Percentiles rank a stretch among this genome's conserved stretches.
phyloP scores from a whole-genome alignment of 352 stramenopile species.

The Pythium phragmiticola region DNA sequence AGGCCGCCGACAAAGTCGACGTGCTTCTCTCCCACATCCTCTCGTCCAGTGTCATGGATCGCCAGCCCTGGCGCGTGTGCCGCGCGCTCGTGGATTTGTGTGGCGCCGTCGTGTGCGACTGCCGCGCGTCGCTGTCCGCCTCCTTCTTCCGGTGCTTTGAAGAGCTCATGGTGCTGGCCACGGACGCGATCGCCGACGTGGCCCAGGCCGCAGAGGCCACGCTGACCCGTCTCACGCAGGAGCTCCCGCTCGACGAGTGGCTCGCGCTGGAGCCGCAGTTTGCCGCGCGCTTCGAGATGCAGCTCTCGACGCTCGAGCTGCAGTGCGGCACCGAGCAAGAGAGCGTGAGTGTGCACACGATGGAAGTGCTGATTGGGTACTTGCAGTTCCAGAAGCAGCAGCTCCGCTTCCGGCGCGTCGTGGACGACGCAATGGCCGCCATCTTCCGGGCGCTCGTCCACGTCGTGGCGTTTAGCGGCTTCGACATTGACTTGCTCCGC shows the following conservation, averaged over 20 bases:
- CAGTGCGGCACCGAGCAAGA: conserved; percentile 66
- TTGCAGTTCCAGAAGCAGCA: conserved; percentile 48
- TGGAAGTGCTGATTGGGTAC: conserved; percentile 76
- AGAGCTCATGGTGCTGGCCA: conserved; percentile 66
- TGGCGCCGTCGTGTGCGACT: conserved; percentile 48
- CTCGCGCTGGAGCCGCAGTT: conserved; percentile 61
- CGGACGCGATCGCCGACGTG: conserved; percentile 43
- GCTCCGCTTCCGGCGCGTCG: conserved; percentile 32
- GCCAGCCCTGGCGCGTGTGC: conserved; percentile 64
- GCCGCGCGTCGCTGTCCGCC: conserved; percentile 40
- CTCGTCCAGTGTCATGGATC: conserved; percentile 25
- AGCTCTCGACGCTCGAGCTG: conserved; percentile 65
- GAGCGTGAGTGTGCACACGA: conserved; percentile 45
- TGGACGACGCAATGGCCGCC: conserved; percentile 52
- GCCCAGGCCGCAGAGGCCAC: conserved; percentile 23
- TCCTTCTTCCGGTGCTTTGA: conserved; percentile 81
- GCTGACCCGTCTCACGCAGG: conserved; percentile 19
- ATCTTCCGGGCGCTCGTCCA: conserved; percentile 49
- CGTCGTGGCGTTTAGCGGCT: conserved; percentile 55
- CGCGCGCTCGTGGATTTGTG: conserved; percentile 63
- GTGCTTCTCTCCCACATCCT: conserved; percentile 64
- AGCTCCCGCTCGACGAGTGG: conserved; percentile 47
- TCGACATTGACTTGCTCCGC: conserved; percentile 76
- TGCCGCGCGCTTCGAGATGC: conserved; percentile 64
- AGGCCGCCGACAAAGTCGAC: conserved; percentile 62